Evolutionary conservation across 768 basidiomycete genomes (phyloP), one percentile per base, ranked within the genome.

Genomic region (Exsudoporus frostii): DNA sequence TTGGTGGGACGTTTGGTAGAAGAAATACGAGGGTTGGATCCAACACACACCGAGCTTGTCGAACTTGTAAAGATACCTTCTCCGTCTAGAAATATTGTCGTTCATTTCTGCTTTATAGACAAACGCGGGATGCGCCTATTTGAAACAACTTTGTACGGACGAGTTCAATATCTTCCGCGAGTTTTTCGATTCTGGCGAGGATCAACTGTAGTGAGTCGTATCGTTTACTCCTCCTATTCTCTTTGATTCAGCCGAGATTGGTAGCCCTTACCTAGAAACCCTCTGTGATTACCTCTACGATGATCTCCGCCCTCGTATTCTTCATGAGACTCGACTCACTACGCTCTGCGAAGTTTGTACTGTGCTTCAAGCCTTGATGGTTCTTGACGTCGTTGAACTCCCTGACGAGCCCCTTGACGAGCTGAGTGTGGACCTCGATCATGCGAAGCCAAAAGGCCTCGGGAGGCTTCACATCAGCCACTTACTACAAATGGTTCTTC

Each of bases 241-340:
- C 17, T 67, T 32, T 65, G n/a, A 39, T 48, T 4, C 5, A 45
- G 25, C 25, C n/a, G 40, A 0, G 40, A 33, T 50, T 38, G 29
- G n/a, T 51, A 98, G 94, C 64, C 79, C 83, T 54, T 98, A 92
- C 71, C 79, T 99, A 22, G 94, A 97, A 73, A 86, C 80, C 3
- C 79, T 98, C 0, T 98, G 94, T 60, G 96, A 98, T 71, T 82
- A 92, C 61, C 83, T 99, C 32, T 97, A 95, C 66, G 97, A 98
- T 66, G 92, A 95, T 58, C 82, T 99, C 1, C 88, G 96, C 1
- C 97, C 96, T 6, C 85, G 95, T 5, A 98, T 99, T 56, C 79
- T 98, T 2, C 95, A 98, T 61, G 96, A 98, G 64, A 86, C 88
- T 0, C 84, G 88, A 5, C 81, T 99, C 42, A 86, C 87, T 1